Evolutionary conservation across 2,329 filamentous ascomycete species (phyloP).

Genomic region (Orbilia oligospora): DNA sequence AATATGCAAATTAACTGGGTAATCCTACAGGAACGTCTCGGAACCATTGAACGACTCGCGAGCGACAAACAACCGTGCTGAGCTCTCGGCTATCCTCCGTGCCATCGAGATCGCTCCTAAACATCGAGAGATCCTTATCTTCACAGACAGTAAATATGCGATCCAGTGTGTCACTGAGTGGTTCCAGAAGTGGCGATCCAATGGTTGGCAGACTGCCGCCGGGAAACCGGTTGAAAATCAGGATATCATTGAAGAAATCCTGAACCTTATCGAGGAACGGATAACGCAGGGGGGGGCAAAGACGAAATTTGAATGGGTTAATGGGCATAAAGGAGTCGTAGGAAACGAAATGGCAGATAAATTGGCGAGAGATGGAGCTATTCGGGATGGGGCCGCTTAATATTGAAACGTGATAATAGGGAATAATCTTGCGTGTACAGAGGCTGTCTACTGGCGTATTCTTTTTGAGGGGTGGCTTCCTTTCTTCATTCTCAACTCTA

Average conservation of each 20-base stretch:
- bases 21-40: conserved; percentile 73
- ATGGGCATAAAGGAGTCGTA: conserved; percentile 77
- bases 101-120: conserved; percentile 82
- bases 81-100: conserved; percentile 87
- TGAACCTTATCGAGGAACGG: conserved; percentile 79
- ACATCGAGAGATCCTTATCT: conserved; percentile 79
- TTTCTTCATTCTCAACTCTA: not conserved
- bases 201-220: conserved; percentile 81
- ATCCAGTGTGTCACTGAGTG: conserved; percentile 91
- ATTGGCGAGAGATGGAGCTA: conserved; percentile 53
- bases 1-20: not conserved
- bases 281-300: conserved; percentile 71
- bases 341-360: conserved; percentile 60
- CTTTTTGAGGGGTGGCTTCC: not conserved
- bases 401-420: not conserved
- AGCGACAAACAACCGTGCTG: conserved; percentile 97
- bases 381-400: conserved; percentile 29
- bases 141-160: conserved; percentile 90
- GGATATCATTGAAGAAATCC: conserved; percentile 82
- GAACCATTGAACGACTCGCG: conserved; percentile 80
- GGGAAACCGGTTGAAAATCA: conserved; percentile 85
- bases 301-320: conserved; percentile 88
- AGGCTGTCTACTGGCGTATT: conserved; percentile 14
- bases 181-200: conserved; percentile 81
- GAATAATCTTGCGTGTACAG: not conserved